Base-by-base conservation (phyloP, 257 asterid species). In the Gentiana macrophylla region DNA sequence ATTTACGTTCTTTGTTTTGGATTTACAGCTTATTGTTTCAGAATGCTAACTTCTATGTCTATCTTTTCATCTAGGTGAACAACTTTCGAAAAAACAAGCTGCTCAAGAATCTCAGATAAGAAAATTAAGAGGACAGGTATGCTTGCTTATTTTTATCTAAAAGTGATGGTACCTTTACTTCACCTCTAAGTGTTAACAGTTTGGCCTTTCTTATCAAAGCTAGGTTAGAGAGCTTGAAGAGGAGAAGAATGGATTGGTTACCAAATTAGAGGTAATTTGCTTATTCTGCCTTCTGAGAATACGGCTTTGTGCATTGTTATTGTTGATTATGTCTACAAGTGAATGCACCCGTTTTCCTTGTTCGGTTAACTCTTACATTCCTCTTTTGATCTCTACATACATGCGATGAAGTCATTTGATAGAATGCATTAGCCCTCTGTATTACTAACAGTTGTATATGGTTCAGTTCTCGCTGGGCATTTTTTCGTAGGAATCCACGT, bases 221-320 rank as follows among this genome's bases (percentile, higher is more conserved):
- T 79, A 92, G 99, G 81, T 80, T 74, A 86, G 99, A 69, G 99
- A 88, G 86, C 84, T 86, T 60, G 99, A 92, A 75, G 99, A 92
- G 76, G 99, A 92, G 86, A 92, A 92, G 80, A 92, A 92, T 66
- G 96, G 94, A 50, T 56, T 86, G 68, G 69, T 70, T 55, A 76
- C 96, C 55, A 92, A 79, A 76, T 74, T 92, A 60, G 95, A 92
- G 94, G 99, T 85, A 64, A 55, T 62, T 59, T 62, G 24, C 46
- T 1, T 7, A 41, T 41, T 41, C 46, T 41, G 46, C 9, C 46
- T 41, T 3, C 2, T 41, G 46, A 10, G 46, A 41, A 41, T 41
- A 41, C 6, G 46, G 9, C 46, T 41, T 41, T 41, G 46, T 10
- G 6, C 46, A 5, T 10, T 41, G 46, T 41, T 41, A 24, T 24